Percentiles rank a stretch among this genome's conserved stretches.
Conservation (phyloP, 2,329 filamentous ascomycete species). For the Fragosphaeria purpurea region DNA sequence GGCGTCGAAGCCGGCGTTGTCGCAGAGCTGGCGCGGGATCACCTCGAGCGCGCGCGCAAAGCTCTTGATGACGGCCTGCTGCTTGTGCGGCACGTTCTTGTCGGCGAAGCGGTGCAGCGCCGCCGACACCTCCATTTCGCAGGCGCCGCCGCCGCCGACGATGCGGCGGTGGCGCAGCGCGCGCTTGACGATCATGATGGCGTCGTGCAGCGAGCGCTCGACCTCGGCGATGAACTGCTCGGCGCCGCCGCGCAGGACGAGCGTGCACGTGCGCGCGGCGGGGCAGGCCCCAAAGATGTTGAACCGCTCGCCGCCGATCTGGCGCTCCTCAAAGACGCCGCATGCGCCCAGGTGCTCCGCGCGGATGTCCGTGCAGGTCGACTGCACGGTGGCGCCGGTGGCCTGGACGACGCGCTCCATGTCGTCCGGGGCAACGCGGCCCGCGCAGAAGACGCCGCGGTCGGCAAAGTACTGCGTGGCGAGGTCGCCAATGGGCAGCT, state of each 20-base stretch:
- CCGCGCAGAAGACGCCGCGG: constrained; percentile 95
- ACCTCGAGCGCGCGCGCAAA: constrained; percentile 97
- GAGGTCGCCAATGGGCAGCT: constrained; percentile 92
- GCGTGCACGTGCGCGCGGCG: constrained; percentile 89
- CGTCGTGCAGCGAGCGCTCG: constrained; percentile 93
- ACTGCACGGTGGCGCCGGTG: constrained; percentile 84
- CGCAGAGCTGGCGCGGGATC: constrained; percentile 91
- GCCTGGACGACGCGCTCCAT: constrained; percentile 95
- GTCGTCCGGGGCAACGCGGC: constrained; percentile 81
- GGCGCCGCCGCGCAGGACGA: constrained; percentile 87
- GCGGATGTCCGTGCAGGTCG: constrained; percentile 91
- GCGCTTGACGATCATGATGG: constrained; percentile 99
- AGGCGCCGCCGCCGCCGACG: constrained; percentile 87
- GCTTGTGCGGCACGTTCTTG: constrained; percentile 85
- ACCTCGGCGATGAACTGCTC: constrained; percentile 99
- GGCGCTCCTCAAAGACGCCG: constrained; percentile 83
- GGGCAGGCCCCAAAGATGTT: constrained; percentile 98
- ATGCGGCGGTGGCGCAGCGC: constrained; percentile 91
- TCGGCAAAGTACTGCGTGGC: constrained; percentile 98
- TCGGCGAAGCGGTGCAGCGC: constrained; percentile 91
- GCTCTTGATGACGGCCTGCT: constrained; percentile 94
- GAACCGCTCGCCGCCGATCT: constrained; percentile 95
- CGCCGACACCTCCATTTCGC: constrained; percentile 92
- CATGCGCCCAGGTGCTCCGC: constrained; percentile 84
- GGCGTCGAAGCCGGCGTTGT: constrained; percentile 96